Base-by-base conservation (phyloP, 1,284 basidiomycete species). In the Blastosporella zonata region DNA sequence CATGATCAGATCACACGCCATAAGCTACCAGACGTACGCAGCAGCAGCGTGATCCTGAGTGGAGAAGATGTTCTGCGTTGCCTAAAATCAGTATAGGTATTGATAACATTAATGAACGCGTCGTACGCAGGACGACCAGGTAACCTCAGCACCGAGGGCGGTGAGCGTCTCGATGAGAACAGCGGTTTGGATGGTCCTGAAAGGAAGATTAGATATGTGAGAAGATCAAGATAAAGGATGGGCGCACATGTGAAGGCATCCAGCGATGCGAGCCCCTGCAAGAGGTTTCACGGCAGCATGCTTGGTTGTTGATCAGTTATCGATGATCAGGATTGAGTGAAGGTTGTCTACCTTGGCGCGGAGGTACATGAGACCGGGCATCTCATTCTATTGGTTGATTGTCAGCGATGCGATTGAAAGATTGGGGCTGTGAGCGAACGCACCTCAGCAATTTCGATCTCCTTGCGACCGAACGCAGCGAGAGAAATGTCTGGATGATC, bases 21-120 rank as follows among this genome's bases (percentile, higher is more conserved):
- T 44, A 28, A 17, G 42, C 20, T 13, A 50, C 25, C 29, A 25
- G n/a, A 79, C 84, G 64, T 66, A 90, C 86, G 93, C 97, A 58
- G 96, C 91, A 53, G 96, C 97, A 54, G 96, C 96, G 73, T 99
- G 96, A 72, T 99, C 96, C 70, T 95, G 97, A 50, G 96, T 99
- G 49, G 97, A 99, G 78, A 97, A 99, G 70, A 99, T 99, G 81
- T 99, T 99, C 89, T 90, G 57, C 27, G 58, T 34, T 41, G 46
- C 12, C 46, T 48, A 54, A n/a, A 39, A 51, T 49, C 35, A 53
- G 42, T 43, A 22, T 13, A 52, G 28, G 23, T 18, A 9, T 13
- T 42, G 23, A 13, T 40, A 29, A 17, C 51, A 15, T 46, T 54
- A 43, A 25, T 42, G 39, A 6, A 38, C 28, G 45, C 41, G 43